Evolutionary conservation across 2,329 filamentous ascomycete species (phyloP).

Genomic region (Proliferodiscus dingleyae): DNA sequence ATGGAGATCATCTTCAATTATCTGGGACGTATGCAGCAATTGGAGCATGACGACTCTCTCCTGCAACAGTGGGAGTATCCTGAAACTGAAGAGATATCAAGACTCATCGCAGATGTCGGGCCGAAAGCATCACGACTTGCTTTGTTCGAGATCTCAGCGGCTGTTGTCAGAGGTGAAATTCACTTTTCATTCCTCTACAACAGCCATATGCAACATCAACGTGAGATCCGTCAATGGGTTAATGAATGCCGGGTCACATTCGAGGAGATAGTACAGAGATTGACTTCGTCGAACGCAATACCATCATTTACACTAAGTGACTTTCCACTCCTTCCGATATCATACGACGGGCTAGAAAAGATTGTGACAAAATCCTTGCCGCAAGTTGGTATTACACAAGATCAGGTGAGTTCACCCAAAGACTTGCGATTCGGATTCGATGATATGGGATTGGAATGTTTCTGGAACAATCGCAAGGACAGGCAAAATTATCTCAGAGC

Average conservation of each 20-base stretch:
- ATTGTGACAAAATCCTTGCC: constrained; percentile 5
- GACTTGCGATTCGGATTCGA: not conserved
- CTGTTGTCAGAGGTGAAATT: constrained; percentile 5
- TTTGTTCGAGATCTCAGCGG: constrained; percentile 13
- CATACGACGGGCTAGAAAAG: constrained; percentile 1
- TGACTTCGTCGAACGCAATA: not conserved
- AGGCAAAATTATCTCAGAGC: no score
- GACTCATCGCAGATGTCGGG: constrained; percentile 10
- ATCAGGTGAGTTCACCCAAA: not conserved
- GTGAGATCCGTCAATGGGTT: constrained; percentile 8
- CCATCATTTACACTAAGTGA: constrained; percentile 6
- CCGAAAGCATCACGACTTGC: constrained; percentile 3
- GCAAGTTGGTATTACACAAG: not conserved
- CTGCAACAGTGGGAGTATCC: constrained; percentile 10
- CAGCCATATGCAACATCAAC: constrained; percentile 9
- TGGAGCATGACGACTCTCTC: constrained; percentile 36
- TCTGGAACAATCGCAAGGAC: no score
- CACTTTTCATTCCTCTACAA: constrained; percentile 14
- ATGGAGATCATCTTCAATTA: constrained; percentile 48
- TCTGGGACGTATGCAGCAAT: constrained; percentile 40
- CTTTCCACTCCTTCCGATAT: constrained; percentile 6
- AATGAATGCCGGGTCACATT: constrained; percentile 15
- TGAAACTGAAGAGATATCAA: constrained; percentile 1
- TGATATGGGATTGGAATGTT: not conserved
- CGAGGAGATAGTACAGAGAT: constrained; percentile 3